phyloP scores from a whole-genome alignment of 495 filamentous ascomycete genomes.

The Aspergillus sclerotiicarbonarius region DNA sequence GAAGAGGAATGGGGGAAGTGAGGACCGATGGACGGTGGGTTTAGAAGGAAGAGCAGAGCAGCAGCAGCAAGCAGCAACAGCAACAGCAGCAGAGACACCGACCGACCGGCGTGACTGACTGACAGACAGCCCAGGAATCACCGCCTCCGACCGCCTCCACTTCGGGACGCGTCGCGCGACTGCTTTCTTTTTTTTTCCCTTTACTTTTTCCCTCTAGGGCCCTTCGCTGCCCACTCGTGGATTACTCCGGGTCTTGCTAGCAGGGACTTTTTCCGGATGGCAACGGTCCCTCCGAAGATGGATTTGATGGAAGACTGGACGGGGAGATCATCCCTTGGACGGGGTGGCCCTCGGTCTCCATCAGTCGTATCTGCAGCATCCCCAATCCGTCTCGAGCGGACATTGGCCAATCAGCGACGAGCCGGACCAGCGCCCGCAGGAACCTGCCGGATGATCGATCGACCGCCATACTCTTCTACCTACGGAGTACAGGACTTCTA shows the following conservation, averaged over 20 bases:
- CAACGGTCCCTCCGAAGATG: background rate
- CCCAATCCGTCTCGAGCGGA: too few relatives aligned
- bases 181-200: background rate
- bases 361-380: background rate
- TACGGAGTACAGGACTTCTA: too few relatives aligned
- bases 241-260: too few relatives aligned
- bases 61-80: background rate
- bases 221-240: background rate
- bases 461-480: too few relatives aligned
- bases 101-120: background rate
- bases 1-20: slow-evolving; percentile 5
- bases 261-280: too few relatives aligned
- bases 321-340: background rate
- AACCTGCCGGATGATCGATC: too few relatives aligned
- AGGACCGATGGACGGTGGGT: background rate
- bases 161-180: slow-evolving; percentile 23
- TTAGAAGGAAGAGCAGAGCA: background rate
- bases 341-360: background rate
- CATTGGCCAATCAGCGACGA: too few relatives aligned
- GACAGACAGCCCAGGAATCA: background rate
- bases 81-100: background rate
- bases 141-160: slow-evolving; percentile 19
- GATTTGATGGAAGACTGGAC: too few relatives aligned
- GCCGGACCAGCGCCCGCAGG: too few relatives aligned
- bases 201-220: background rate